Conservation (phyloP, 345 rosid genomes). For the Aquilaria yunnanensis region DNA sequence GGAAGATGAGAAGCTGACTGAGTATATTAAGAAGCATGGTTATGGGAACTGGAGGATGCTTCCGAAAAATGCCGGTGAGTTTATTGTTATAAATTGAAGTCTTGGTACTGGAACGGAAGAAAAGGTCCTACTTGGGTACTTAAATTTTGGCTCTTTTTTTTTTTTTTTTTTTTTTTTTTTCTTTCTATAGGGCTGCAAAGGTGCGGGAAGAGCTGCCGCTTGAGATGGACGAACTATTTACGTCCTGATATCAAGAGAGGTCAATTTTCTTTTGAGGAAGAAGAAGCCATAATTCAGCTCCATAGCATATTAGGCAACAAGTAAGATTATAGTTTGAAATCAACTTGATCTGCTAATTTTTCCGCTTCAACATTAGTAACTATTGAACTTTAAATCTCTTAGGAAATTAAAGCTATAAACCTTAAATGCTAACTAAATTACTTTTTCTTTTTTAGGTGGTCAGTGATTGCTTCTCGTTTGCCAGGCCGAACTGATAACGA, state of each 20-base stretch:
- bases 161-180: background rate
- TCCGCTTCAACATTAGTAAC: no score
- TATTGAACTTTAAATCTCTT: no score
- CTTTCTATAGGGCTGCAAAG: conserved; percentile 40
- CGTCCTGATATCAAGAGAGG: conserved; percentile 81
- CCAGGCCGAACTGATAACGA: conserved; percentile 90
- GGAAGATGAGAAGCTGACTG: conserved; percentile 66
- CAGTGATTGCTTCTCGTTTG: conserved; percentile 73
- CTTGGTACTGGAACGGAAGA: no score
- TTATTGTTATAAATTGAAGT: no score
- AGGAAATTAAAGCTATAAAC: no score
- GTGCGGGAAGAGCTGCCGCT: conserved; percentile 76
- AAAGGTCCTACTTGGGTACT: no score
- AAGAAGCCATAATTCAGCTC: conserved; percentile 64
- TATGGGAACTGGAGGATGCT: conserved; percentile 87
- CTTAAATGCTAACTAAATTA: background rate
- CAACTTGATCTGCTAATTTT: no score
- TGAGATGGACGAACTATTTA: conserved; percentile 80
- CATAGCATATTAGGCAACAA: conserved; percentile 67
- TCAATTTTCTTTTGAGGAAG: conserved; percentile 59
- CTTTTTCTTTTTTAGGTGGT: conserved; percentile 44
- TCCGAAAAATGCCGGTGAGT: conserved; percentile 76
- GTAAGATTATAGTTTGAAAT: conserved; percentile 18
- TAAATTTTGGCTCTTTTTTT: no score
- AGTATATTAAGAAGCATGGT: conserved; percentile 71